These are phyloP conservation scores for Podochytrium sp. DNA, from an alignment of 192 early-diverging fungal genomes.

Conservation along the genomic window DNA sequence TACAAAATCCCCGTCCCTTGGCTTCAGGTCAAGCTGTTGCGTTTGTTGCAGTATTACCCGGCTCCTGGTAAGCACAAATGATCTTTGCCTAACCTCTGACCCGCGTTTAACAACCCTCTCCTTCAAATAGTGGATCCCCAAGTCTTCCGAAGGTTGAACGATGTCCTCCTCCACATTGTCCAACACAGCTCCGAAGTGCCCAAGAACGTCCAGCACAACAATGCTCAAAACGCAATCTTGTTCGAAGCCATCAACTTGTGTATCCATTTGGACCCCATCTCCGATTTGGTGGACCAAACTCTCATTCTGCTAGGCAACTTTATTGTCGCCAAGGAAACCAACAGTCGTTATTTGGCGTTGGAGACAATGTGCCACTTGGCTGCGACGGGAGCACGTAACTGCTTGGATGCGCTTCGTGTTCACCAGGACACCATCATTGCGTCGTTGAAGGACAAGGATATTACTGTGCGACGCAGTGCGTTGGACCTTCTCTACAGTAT, in stretches of 20 bases:
- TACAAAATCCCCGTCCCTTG: constrained; percentile 98
- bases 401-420: constrained; percentile 77
- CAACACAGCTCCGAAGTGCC: constrained; percentile 78
- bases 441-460: constrained; percentile 95
- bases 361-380: constrained; percentile 96
- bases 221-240: constrained; percentile 95
- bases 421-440: constrained; percentile 78
- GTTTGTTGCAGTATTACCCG: constrained; percentile 95
- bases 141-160: constrained; percentile 55
- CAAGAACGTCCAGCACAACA: constrained; percentile 96
- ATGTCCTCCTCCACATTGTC: constrained; percentile 80
- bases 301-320: constrained; percentile 83
- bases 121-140: constrained; percentile 12
- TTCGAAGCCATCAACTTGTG: constrained; percentile 97
- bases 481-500: constrained; percentile 96
- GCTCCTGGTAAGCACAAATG: constrained; percentile 13
- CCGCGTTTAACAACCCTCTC: too few species aligned
- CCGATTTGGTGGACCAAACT: constrained; percentile 83
- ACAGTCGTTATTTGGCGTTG: constrained; percentile 94
- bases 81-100: neutral
- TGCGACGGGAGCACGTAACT: constrained; percentile 68
- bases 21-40: constrained; percentile 95
- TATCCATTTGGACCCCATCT: constrained; percentile 90
- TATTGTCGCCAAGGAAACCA: constrained; percentile 95
- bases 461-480: constrained; percentile 93